phyloP scores from a whole-genome alignment of 2,329 filamentous ascomycete species.

The Lasiodiplodia sp. region DNA sequence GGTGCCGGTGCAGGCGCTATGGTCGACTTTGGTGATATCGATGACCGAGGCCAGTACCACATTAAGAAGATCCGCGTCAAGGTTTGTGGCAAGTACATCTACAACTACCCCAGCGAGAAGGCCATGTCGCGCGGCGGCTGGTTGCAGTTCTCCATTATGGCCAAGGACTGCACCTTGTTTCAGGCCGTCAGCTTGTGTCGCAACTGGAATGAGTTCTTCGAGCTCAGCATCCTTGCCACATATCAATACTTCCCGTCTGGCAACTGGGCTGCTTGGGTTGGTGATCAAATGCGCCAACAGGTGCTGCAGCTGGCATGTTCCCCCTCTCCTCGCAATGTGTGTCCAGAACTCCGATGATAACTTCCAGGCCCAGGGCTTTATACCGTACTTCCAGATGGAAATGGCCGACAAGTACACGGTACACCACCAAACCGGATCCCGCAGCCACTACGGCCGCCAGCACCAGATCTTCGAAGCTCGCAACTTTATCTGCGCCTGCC shows the following conservation, averaged over 20 bases:
- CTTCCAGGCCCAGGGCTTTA: slow-evolving; percentile 40
- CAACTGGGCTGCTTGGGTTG: slow-evolving; percentile 54
- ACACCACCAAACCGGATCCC: slow-evolving; percentile 44
- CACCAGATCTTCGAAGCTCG: slow-evolving; percentile 47
- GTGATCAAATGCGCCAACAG: slow-evolving; percentile 49
- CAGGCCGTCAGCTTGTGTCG: slow-evolving; percentile 57
- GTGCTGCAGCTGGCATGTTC: slow-evolving; percentile 49
- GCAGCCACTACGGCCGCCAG: slow-evolving; percentile 42
- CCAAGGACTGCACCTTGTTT: slow-evolving; percentile 56
- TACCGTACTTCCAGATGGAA: slow-evolving; percentile 46
- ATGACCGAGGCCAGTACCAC: slow-evolving; percentile 42
- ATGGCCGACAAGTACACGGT: slow-evolving; percentile 44
- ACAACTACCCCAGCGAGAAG: slow-evolving; percentile 59
- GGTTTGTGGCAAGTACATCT: slow-evolving; percentile 58
- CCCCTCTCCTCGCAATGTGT: not conserved
- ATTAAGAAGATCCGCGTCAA: slow-evolving; percentile 54
- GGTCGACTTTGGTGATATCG: slow-evolving; percentile 48
- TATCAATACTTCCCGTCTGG: slow-evolving; percentile 58
- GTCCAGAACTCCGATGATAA: slow-evolving; percentile 22
- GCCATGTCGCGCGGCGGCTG: slow-evolving; percentile 58
- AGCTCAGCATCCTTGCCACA: slow-evolving; percentile 54
- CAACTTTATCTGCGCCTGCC: slow-evolving; percentile 53
- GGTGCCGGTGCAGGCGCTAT: slow-evolving; percentile 34
- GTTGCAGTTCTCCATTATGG: slow-evolving; percentile 60
- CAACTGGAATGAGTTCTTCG: slow-evolving; percentile 60